Base-by-base conservation (phyloP, 2,329 filamentous ascomycete species). In the Dendryphion nanum region DNA sequence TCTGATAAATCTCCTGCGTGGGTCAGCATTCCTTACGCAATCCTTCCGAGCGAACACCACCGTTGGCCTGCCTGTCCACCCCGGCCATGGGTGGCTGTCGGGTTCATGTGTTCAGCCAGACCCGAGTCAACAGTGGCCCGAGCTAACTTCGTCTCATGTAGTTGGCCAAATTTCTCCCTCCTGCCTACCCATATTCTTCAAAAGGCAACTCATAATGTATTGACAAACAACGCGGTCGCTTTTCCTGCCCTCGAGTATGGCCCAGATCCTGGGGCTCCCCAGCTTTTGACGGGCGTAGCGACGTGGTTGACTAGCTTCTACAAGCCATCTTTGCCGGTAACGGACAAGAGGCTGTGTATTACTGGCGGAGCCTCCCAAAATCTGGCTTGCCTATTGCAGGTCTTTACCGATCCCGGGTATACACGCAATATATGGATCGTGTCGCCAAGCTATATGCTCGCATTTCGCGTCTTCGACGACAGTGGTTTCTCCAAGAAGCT, bases 301-400 rank as follows among this genome's bases (percentile, higher is more conserved):
- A 58, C 66, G 26, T 95, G 87, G 86, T 71, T 95, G 28, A 76
- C 73, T 1, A 51, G 57, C 1, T 83, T 83, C 53, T 91, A 88
- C 58, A 47, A 60, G 19, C 69, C 70, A 2, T 61, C 38, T 19
- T 50, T 65, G 3, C 61, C 68, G 2, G 69, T 82, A 30, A 55
- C 66, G 12, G 56, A 74, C 4, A 73, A 79, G 3, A 76, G 87
- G 20, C 83, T 95, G 37, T 86, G 83, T 58, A 83, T 95, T 59
- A 87, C 86, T 0, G 89, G 89, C 30, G 90, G 90, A 13, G 90
- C 90, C 3, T 87, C 82, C 48, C 89, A 95, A 72, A 89, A 83
- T 58, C 64, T 95, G 2, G 88, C 85, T 0, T 85, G 81, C 55
- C 69, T 95, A 4, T 69, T 95, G 34, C 80, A 85, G 62, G 85